These are phyloP conservation scores for Cystofilobasidium capitatum DNA, from an alignment of 768 basidiomycete genomes.

Conservation along the genomic window DNA sequence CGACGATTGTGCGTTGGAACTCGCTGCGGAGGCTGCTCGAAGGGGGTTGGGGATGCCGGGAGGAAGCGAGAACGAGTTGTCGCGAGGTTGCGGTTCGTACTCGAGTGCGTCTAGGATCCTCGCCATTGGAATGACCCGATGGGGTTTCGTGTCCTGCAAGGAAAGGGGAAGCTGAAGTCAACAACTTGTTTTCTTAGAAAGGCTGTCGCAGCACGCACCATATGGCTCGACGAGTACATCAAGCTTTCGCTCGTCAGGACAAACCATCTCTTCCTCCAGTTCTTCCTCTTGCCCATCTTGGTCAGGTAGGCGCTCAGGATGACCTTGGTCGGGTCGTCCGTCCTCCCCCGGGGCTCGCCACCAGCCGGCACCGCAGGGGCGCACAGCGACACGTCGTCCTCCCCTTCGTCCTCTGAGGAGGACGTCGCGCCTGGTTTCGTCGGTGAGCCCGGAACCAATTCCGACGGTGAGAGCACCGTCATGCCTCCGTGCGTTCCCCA, in stretches of 20 bases:
- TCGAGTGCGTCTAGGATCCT: conserved; percentile 89
- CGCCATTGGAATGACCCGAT: conserved; percentile 71
- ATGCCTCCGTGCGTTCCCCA: too few relatives aligned
- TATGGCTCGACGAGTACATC: conserved; percentile 83
- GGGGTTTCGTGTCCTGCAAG: conserved; percentile 73
- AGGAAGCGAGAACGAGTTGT: too few relatives aligned
- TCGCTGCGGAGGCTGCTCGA: too few relatives aligned
- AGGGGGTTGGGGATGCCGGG: too few relatives aligned
- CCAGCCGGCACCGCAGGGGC: neutral
- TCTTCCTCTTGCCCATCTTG: conserved; percentile 90
- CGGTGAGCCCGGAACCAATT: neutral
- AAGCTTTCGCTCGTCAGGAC: conserved; percentile 79
- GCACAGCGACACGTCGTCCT: neutral
- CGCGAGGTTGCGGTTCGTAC: conserved; percentile 45
- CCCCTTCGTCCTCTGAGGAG: conserved; percentile 20
- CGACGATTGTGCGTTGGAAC: neutral
- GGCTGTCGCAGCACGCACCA: conserved; percentile 77
- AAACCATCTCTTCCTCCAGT: conserved; percentile 97
- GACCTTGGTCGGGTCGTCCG: conserved; percentile 57
- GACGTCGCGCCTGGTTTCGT: conserved; percentile 13
- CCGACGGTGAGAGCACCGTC: conserved; percentile 14
- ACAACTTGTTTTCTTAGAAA: too few relatives aligned
- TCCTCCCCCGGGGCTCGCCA: neutral
- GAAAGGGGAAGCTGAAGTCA: neutral
- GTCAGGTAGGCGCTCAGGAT: conserved; percentile 85